These are phyloP conservation scores for Sistotremastrum suecicum DNA, from an alignment of 768 basidiomycete genomes.

Conservation along the genomic window DNA sequence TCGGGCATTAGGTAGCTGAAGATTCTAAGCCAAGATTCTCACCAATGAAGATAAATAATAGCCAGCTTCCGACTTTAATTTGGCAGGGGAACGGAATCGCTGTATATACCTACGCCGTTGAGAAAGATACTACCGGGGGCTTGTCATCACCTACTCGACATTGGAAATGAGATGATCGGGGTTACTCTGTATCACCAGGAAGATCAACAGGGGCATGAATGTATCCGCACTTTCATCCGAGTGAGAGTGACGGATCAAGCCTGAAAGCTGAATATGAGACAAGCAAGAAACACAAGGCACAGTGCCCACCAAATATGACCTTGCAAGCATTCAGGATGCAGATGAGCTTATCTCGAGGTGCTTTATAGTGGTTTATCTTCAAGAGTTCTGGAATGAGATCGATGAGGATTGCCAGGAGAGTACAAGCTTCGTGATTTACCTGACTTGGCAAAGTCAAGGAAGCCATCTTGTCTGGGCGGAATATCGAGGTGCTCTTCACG, in stretches of 20 bases:
- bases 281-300: slow-evolving; percentile 5
- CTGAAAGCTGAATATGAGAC: slow-evolving; percentile 24
- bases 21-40: slow-evolving; percentile 13
- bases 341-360: slow-evolving; percentile 94
- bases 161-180: slow-evolving; percentile 89
- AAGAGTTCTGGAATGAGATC: slow-evolving; percentile 50
- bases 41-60: slow-evolving; percentile 96
- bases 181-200: slow-evolving; percentile 87
- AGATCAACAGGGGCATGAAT: slow-evolving; percentile 91
- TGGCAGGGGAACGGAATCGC: slow-evolving; percentile 80
- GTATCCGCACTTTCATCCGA: slow-evolving; percentile 85
- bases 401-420: background rate
- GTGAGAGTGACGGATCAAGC: slow-evolving; percentile 76
- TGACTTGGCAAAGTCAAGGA: slow-evolving; percentile 81
- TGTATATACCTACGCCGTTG: slow-evolving; percentile 64
- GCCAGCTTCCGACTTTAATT: slow-evolving; percentile 88
- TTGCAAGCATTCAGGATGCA: slow-evolving; percentile 97
- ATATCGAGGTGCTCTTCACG: slow-evolving; percentile 82
- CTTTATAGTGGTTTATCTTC: slow-evolving; percentile 98
- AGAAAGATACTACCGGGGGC: background rate
- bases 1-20: background rate
- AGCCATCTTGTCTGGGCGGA: slow-evolving; percentile 69
- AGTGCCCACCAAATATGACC: slow-evolving; percentile 83
- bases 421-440: slow-evolving; percentile 26
- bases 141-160: slow-evolving; percentile 56